Base-by-base conservation (phyloP, 1,139 yeast genomes). In the Lodderomyces oxycetoniae region DNA sequence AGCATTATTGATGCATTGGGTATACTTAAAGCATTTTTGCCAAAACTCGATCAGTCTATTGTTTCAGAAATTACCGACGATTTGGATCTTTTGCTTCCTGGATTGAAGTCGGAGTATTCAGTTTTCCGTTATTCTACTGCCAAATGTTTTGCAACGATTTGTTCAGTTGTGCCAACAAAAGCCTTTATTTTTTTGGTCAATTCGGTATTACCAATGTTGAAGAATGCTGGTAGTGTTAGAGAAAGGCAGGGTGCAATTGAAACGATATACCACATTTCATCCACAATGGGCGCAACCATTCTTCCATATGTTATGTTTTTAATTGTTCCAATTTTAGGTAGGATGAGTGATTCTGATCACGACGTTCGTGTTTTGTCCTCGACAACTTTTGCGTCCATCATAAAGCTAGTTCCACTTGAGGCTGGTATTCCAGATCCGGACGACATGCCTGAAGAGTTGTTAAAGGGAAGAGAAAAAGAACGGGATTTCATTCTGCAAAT, bases 361-460 rank as follows among this genome's bases (percentile, higher is more conserved):
- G 96, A 88, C 54, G 81, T 89, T n/a, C 77, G 99, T 49, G 71
- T 84, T 14, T 62, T 93, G 36, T 95, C 98, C 0, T 89, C 98
- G 0, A 87, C 96, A 0, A 87, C 98, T 0, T 93, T 93, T 71
- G 99, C 99, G 0, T 81, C 95, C 0, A 87, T 93, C 41, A 91
- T 93, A 48, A 93, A 91, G 54, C 67, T 93, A 42, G 97, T 91
- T 15, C 99, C 99, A 4, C 71, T 93, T 41, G 99, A 93, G 61
- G 94, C 95, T 5, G 98, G 98, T 51, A 89, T 93, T 31, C 91
- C 95, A 1, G 96, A 91, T 57, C 98, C 98, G 1, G 82, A 78
- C 36, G 95, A 89, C 42, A 79, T 93, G 81, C 94, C 98, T 1
- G 69, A 71, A 39, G 89, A 84, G 35, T 68, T 93, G 36, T 67